These are phyloP conservation scores for Penicillium robsamsonii DNA, from an alignment of 495 filamentous ascomycete species.

Conservation along the genomic window DNA sequence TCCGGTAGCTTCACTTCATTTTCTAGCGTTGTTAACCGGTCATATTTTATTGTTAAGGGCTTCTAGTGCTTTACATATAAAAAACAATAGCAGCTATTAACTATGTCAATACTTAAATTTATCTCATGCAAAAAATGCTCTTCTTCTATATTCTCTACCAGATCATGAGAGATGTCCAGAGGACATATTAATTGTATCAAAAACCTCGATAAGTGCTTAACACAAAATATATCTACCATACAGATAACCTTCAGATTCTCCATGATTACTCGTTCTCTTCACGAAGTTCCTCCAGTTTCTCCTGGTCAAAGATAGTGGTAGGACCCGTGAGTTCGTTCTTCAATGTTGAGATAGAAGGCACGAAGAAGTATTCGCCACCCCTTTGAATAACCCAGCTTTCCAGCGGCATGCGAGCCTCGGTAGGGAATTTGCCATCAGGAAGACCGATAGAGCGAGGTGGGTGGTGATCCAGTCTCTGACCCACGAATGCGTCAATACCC, in stretches of 20 bases:
- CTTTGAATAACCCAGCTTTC: conserved; percentile 20
- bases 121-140: too few relatives aligned
- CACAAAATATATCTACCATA: neutral
- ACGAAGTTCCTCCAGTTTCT: neutral
- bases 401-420: conserved; percentile 10
- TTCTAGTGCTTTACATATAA: neutral
- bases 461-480: conserved; percentile 20
- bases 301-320: conserved; percentile 5
- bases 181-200: neutral
- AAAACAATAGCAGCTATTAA: too few relatives aligned
- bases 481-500: conserved; percentile 24
- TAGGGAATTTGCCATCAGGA: conserved; percentile 9
- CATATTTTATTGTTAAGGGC: neutral
- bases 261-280: neutral
- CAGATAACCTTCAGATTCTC: neutral
- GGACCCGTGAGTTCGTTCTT: conserved; percentile 5
- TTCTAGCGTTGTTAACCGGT: neutral
- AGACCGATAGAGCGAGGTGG: conserved; percentile 16
- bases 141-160: too few relatives aligned
- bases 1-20: neutral
- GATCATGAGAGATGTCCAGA: too few relatives aligned
- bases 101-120: too few relatives aligned
- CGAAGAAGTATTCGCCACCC: conserved; percentile 28
- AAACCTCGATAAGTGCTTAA: neutral
- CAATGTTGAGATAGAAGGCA: conserved; percentile 16